phyloP scores from a whole-genome alignment of 148 eudicot species.

The Selenicereus undatus region DNA sequence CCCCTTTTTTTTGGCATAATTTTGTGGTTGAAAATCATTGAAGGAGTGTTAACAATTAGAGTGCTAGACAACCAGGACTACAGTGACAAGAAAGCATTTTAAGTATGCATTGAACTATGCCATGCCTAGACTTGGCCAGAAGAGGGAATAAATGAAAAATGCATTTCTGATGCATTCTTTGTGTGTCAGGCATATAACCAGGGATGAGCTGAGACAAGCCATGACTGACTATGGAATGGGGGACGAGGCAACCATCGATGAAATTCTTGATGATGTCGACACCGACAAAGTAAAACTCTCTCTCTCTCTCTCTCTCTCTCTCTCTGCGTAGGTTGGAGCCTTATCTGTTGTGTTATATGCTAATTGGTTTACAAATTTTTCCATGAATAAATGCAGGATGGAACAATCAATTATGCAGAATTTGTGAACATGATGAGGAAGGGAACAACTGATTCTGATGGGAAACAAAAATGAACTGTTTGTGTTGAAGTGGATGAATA shows the following conservation, averaged over 20 bases:
- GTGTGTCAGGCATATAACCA: conserved; percentile 62
- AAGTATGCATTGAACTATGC: too few species aligned
- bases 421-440: conserved; percentile 82
- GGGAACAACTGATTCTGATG: conserved; percentile 45
- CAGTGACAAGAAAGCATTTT: neutral
- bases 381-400: conserved; percentile 45
- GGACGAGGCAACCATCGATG: conserved; percentile 84
- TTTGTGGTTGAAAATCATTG: too few species aligned
- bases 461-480: conserved; percentile 23
- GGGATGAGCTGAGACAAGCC: conserved; percentile 77
- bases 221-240: conserved; percentile 81
- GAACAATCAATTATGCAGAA: conserved; percentile 67
- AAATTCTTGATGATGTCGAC: conserved; percentile 82
- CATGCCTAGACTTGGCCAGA: neutral
- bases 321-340: neutral
- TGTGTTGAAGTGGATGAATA: conserved; percentile 9
- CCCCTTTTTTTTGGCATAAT: too few species aligned
- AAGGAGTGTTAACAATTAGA: too few species aligned
- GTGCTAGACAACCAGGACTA: too few species aligned
- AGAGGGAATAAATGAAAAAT: neutral
- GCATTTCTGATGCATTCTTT: neutral
- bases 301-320: too few species aligned
- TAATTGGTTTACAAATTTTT: neutral
- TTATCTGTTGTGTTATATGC: neutral
- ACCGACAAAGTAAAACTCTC: conserved; percentile 50